Conservation (phyloP, 1,284 basidiomycete genomes). For the Takashimella tepidaria region DNA sequence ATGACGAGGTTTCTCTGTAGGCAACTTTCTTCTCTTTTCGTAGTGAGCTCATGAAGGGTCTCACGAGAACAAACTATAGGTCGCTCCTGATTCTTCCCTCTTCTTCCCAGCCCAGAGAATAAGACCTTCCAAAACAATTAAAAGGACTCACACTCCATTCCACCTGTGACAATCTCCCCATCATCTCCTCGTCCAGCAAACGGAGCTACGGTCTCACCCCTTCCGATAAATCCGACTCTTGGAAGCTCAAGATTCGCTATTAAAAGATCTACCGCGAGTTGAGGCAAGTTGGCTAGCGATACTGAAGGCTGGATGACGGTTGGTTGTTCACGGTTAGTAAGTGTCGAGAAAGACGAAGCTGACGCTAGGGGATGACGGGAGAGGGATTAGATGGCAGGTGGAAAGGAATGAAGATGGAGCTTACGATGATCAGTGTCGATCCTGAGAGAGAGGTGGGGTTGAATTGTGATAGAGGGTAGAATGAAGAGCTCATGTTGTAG, state of each 20-base stretch:
- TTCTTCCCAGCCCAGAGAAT: background rate
- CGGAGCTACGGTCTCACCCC: conserved; percentile 60
- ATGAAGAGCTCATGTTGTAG: no score
- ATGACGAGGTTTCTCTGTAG: no score
- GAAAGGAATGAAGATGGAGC: conserved; percentile 44
- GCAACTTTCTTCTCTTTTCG: no score
- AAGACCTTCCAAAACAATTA: no score
- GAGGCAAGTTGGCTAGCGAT: conserved; percentile 70
- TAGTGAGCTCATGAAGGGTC: no score
- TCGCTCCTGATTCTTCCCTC: conserved; percentile 9
- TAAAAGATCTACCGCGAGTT: conserved; percentile 67
- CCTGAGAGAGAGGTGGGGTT: conserved; percentile 4
- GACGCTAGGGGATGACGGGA: no score
- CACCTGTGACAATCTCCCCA: conserved; percentile 60
- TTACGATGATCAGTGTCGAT: conserved; percentile 13
- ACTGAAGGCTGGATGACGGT: conserved; percentile 60
- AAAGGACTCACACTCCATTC: conserved; percentile 65
- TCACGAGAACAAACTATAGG: conserved; percentile 13
- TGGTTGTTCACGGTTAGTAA: conserved; percentile 72
- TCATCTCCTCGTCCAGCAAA: conserved; percentile 63
- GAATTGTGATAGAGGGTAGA: conserved; percentile 15
- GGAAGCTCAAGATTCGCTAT: conserved; percentile 60
- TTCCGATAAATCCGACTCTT: conserved; percentile 57
- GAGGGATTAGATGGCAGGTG: conserved; percentile 78
- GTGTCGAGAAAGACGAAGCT: conserved; percentile 70